Evolutionary conservation across 257 asterid species (phyloP), one percentile per base, ranked within the genome.

Genomic region (Solanum gandarillasii): DNA sequence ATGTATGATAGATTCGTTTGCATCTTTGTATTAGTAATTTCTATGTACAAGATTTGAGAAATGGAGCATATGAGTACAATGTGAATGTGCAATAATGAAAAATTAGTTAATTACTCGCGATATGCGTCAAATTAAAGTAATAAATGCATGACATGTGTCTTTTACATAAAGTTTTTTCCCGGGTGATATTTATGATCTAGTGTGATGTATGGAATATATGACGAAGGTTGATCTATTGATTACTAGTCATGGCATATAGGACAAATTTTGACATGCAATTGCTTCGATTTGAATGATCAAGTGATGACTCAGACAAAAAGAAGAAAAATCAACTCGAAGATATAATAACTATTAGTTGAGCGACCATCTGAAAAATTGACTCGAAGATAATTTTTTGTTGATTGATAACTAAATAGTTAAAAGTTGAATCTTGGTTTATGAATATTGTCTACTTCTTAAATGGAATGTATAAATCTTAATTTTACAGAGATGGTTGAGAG

Each of bases 401-500:
- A 32, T 71, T 71, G 78, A 32, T 32, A 31, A 71, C 41, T 71
- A 25, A 14, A 70, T 31, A 31, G 23, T 7, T 2, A 18, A 7
- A 16, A 72, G 14, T 72, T 72, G 43, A 18, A 72, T 32, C 79
- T 72, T 72, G 75, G 38, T 70, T 70, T 12, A 36, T 27, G 76
- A 70, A 70, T n/a, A 13, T 12, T 70, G 21, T 5, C 8, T 34
- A 73, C 4, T 13, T 76, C 83, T 39, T 39, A n/a, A 76, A 39
- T 12, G 34, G 83, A 23, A 76, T 76, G 67, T 79, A 46, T 4
- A 29, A 25, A 14, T 79, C 65, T 79, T 79, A 38, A 46, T 2
- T 72, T 72, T 31, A 29, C 82, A 96, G 99, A 96, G 92, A 95
- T 95, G 99, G 98, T 95, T 86, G 99, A 96, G 89, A 85, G 93